phyloP scores from a whole-genome alignment of 345 rosid species.

The Eucalyptus tenuipes region DNA sequence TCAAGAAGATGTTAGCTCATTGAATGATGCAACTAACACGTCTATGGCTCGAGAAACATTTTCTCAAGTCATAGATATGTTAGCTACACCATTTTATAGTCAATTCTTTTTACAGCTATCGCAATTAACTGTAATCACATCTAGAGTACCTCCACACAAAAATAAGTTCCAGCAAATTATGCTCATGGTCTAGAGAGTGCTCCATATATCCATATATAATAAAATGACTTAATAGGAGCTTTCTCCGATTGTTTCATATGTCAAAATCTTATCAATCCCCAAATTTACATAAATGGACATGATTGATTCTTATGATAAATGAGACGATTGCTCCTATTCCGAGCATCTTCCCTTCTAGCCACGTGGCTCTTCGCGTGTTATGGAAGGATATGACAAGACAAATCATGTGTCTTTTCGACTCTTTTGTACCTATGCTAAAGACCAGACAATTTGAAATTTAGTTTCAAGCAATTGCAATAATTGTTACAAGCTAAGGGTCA shows the following conservation, averaged over 20 bases:
- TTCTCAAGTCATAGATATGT: neutral
- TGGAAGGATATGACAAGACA: neutral
- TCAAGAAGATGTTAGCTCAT: neutral
- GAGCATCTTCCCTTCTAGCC: neutral
- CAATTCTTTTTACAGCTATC: neutral
- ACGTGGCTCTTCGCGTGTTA: neutral
- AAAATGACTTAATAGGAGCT: neutral
- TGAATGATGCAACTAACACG: neutral
- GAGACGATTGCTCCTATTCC: neutral
- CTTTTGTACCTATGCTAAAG: neutral
- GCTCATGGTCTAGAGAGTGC: neutral
- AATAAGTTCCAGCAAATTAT: neutral
- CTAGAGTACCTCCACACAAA: neutral
- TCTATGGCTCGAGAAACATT: neutral
- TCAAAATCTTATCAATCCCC: neutral
- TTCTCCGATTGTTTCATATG: neutral
- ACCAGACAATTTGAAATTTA: neutral
- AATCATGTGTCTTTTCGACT: neutral
- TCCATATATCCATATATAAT: neutral
- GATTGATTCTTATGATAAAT: neutral
- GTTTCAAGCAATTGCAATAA: neutral
- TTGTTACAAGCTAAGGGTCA: neutral
- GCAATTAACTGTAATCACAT: neutral
- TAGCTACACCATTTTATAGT: neutral
- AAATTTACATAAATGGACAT: fast-evolving